Evolutionary conservation across 495 filamentous ascomycete species (phyloP).

Genomic region (Parachaetomium inaequale): DNA sequence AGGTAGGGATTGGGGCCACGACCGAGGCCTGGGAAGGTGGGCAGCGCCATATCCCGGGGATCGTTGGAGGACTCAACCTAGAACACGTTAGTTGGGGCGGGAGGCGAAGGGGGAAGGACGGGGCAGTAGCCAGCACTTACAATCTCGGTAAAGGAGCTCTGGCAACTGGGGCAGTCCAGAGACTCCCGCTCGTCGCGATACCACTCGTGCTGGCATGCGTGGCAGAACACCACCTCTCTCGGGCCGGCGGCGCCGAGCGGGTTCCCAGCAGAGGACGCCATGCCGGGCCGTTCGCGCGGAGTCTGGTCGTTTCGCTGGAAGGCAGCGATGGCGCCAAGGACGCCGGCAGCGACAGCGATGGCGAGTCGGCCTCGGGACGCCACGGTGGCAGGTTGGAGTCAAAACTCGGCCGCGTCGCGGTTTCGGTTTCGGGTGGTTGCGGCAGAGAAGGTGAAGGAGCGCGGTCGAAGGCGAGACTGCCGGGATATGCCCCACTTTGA

Average conservation of each 20-base stretch:
- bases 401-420: not conserved
- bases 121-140: conserved; percentile 47
- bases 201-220: conserved; percentile 77
- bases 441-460: not conserved
- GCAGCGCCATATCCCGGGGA: conserved; percentile 37
- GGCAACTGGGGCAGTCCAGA: conserved; percentile 71
- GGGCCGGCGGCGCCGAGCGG: conserved; percentile 43
- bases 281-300: conserved; percentile 34
- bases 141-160: conserved; percentile 79
- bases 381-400: conserved; percentile 1
- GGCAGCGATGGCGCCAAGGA: conserved; percentile 12
- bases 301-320: not conserved
- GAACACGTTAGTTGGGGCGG: conserved; percentile 23
- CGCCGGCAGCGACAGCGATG: conserved; percentile 6
- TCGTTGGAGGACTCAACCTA: conserved; percentile 43
- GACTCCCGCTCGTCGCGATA: conserved; percentile 58
- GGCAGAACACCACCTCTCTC: conserved; percentile 76
- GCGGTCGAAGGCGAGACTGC: not conserved
- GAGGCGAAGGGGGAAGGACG: not conserved
- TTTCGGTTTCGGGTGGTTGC: not conserved
- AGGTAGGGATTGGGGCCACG: conserved; percentile 29
- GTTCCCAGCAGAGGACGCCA: conserved; percentile 29
- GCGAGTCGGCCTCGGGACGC: conserved; percentile 13
- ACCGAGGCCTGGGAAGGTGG: conserved; percentile 18
- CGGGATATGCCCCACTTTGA: not conserved